A percentile compares a stretch with the other conserved stretches of the same genome.
These are phyloP conservation scores for Crithidia fasciculata DNA, from an alignment of 208 protist species.

Conservation along the genomic window DNA sequence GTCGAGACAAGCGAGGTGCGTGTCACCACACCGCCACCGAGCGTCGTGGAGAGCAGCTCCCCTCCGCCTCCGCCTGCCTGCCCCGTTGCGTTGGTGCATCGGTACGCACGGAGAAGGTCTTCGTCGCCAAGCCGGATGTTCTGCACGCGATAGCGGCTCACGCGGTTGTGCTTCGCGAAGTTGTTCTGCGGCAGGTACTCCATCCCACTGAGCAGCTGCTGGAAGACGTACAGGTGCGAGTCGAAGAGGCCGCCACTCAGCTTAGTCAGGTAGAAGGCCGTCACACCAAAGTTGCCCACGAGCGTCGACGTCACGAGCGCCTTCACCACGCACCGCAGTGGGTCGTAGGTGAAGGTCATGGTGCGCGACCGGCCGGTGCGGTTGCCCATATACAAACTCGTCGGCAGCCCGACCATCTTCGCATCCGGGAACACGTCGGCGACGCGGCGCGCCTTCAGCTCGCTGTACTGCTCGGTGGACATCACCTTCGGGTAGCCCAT, in stretches of 20 bases:
- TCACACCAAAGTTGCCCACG: constrained; percentile 78
- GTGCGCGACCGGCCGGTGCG: constrained; percentile 74
- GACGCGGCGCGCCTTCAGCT: constrained; percentile 81
- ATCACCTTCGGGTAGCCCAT: constrained; percentile 89
- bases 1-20: neutral
- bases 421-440: constrained; percentile 79
- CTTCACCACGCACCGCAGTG: constrained; percentile 71
- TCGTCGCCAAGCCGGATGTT: constrained; percentile 79
- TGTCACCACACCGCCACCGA: neutral
- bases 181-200: constrained; percentile 50
- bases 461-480: constrained; percentile 88
- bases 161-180: constrained; percentile 29
- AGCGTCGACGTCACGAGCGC: constrained; percentile 79
- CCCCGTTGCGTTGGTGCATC: neutral
- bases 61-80: neutral
- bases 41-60: neutral
- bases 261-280: constrained; percentile 82
- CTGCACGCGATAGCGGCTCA: constrained; percentile 64
- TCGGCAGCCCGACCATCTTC: constrained; percentile 70
- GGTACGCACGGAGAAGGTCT: constrained; percentile 71
- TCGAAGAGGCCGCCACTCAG: constrained; percentile 82
- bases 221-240: constrained; percentile 82
- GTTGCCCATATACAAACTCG: constrained; percentile 63
- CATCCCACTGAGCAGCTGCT: constrained; percentile 75
- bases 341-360: constrained; percentile 87